phyloP scores from a whole-genome alignment of 257 asterid species.

The Solanum acaule region DNA sequence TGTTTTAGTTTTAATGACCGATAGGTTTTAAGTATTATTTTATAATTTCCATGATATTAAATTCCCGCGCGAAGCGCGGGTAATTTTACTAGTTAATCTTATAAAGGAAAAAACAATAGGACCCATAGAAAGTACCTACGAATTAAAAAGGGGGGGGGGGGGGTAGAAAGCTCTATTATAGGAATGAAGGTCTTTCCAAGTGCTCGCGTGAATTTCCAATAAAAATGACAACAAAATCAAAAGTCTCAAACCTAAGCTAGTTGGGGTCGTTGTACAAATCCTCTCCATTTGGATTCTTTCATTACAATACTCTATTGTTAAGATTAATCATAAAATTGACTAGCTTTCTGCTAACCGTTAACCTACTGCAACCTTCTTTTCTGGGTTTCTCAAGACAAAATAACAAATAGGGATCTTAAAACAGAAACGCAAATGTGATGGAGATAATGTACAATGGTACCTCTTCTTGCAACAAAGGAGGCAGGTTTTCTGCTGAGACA shows the following conservation, averaged over 20 bases:
- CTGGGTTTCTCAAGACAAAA: not conserved
- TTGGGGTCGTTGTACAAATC: not conserved
- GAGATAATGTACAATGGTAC: conserved; percentile 18
- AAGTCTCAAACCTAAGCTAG: not conserved
- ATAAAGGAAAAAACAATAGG: not conserved
- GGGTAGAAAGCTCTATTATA: not conserved
- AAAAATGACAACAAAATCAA: not conserved
- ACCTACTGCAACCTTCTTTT: not conserved
- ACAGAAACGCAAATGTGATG: not conserved
- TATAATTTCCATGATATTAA: too few relatives aligned
- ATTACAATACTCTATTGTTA: not conserved
- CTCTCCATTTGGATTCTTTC: not conserved
- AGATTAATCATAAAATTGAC: not conserved
- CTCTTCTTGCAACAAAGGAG: conserved; percentile 86
- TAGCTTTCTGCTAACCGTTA: not conserved
- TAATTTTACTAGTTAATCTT: not conserved
- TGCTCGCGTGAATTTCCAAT: not conserved
- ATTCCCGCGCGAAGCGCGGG: too few relatives aligned
- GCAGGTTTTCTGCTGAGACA: conserved; percentile 51
- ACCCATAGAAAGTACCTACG: not conserved
- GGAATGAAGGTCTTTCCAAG: not conserved
- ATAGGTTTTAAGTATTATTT: too few relatives aligned
- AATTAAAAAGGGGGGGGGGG: not conserved
- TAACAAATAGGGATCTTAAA: not conserved
- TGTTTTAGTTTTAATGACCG: too few relatives aligned